These are phyloP conservation scores for Alternaria solani DNA, from an alignment of 2,329 filamentous ascomycete species.

Conservation along the genomic window DNA sequence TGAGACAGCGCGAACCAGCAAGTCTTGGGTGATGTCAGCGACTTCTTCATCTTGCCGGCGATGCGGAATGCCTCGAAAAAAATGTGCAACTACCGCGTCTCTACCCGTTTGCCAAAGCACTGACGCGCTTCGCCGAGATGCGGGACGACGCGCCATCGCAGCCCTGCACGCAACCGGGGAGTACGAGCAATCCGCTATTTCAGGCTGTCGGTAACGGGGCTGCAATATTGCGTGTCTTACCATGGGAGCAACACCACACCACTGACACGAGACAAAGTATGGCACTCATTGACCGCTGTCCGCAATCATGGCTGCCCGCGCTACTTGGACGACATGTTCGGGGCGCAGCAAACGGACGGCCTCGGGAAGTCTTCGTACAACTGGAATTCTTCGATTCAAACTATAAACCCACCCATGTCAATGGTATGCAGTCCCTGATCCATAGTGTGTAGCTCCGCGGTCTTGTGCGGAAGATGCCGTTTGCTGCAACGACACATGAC, in stretches of 20 bases:
- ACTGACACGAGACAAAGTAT: background rate
- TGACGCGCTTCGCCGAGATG: constrained; percentile 18
- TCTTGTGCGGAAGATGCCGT: constrained; percentile 5
- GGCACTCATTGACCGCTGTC: background rate
- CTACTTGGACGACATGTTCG: background rate
- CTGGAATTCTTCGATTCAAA: background rate
- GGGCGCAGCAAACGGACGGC: constrained; percentile 1
- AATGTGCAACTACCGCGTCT: constrained; percentile 8
- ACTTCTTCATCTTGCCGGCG: background rate
- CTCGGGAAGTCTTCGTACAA: background rate
- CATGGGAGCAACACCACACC: background rate
- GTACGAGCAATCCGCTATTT: constrained; percentile 6
- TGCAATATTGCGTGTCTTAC: constrained; percentile 2
- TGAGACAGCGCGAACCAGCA: constrained; percentile 10
- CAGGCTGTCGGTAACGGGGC: constrained; percentile 2
- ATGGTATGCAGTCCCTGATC: constrained; percentile 15
- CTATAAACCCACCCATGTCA: constrained; percentile 15
- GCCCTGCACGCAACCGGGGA: constrained; percentile 7
- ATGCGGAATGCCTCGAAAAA: background rate
- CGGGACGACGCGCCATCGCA: constrained; percentile 17
- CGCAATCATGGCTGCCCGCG: background rate
- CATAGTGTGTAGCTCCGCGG: constrained; percentile 8
- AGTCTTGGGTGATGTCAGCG: constrained; percentile 7
- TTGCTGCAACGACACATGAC: constrained; percentile 13
- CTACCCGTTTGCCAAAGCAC: constrained; percentile 1